Conservation (phyloP, 176 grass and related monocot genomes). For the Oryza meyeriana region DNA sequence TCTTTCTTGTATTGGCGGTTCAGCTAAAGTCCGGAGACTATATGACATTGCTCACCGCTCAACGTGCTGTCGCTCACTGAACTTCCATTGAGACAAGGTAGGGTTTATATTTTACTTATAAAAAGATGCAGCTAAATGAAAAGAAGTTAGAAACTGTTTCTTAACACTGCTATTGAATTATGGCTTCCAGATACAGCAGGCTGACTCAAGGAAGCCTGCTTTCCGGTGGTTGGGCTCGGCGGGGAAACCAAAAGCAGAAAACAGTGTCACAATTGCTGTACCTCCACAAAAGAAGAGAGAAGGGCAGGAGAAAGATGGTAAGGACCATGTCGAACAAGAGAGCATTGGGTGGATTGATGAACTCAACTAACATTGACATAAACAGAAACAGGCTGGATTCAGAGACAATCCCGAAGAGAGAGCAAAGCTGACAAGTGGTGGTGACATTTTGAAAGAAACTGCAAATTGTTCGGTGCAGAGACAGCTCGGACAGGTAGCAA, state of each 20-base stretch:
- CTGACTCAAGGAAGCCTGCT: constrained; percentile 66
- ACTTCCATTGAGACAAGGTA: constrained; percentile 90
- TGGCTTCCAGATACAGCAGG: constrained; percentile 59
- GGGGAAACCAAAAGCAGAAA: constrained; percentile 35
- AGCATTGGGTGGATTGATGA: constrained; percentile 83
- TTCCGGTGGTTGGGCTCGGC: constrained; percentile 72
- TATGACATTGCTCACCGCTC: constrained; percentile 95
- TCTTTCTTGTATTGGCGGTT: background rate
- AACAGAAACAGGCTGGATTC: constrained; percentile 42
- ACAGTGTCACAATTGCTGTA: constrained; percentile 30
- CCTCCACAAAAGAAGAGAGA: constrained; percentile 29
- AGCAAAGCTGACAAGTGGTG: constrained; percentile 20
- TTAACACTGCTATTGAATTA: constrained; percentile 23
- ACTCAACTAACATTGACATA: constrained; percentile 60
- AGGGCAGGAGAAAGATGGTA: too few species aligned
- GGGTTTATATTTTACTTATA: background rate
- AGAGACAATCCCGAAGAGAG: constrained; percentile 48
- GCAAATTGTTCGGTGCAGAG: constrained; percentile 48
- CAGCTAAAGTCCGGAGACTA: constrained; percentile 83
- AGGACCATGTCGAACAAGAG: constrained; percentile 55
- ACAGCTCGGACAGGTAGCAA: constrained; percentile 37
- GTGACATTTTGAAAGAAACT: constrained; percentile 51
- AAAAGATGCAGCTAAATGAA: background rate
- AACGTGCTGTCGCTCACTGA: constrained; percentile 81
- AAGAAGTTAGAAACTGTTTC: background rate